phyloP scores from a whole-genome alignment of 768 basidiomycete genomes.

The Trametes cubensis region DNA sequence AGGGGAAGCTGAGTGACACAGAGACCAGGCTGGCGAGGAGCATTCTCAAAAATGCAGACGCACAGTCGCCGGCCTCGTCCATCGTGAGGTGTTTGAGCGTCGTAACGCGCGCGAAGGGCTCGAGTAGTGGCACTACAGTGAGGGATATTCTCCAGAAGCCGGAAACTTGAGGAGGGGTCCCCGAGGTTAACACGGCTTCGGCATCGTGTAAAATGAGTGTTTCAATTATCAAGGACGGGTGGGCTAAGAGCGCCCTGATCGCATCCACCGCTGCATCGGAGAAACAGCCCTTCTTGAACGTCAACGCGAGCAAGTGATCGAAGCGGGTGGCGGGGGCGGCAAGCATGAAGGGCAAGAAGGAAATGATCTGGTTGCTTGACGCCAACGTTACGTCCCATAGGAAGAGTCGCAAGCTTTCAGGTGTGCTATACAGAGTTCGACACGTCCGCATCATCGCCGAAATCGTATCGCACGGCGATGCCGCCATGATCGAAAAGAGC shows the following conservation, averaged over 20 bases:
- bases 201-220: constrained; percentile 4
- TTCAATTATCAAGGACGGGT: background rate
- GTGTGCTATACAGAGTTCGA: background rate
- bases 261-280: background rate
- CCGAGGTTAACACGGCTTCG: constrained; percentile 6
- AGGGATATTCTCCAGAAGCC: background rate
- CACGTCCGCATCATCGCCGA: constrained; percentile 12
- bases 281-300: constrained; percentile 4
- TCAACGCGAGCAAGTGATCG: constrained; percentile 1
- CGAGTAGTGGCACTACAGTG: no score
- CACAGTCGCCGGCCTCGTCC: background rate
- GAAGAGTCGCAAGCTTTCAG: constrained; percentile 1
- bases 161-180: background rate
- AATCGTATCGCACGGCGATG: background rate
- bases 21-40: background rate
- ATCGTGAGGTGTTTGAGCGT: constrained; percentile 12
- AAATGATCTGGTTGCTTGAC: background rate
- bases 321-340: background rate
- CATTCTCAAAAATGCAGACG: background rate
- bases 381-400: background rate
- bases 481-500: constrained; percentile 6
- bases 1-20: background rate
- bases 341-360: constrained; percentile 8
- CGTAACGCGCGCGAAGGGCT: background rate
- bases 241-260: background rate